These are phyloP conservation scores for Zygoascus bituminiphila DNA, from an alignment of 805 yeast species.

Conservation along the genomic window DNA sequence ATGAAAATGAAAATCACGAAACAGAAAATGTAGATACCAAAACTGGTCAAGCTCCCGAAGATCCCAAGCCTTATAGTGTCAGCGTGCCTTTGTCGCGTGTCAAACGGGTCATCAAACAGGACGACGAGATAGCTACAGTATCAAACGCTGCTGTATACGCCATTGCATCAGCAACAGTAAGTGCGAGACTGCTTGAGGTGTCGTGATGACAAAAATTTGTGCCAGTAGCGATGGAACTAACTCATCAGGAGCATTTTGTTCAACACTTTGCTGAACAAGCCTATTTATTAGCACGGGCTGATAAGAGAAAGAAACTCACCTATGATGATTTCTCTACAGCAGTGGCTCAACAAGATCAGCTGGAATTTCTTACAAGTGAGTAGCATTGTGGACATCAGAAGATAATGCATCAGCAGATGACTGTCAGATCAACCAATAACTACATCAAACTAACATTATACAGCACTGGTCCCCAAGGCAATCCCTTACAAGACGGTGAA, in stretches of 20 bases:
- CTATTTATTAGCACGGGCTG: constrained; percentile 51
- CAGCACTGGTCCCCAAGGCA: constrained; percentile 47
- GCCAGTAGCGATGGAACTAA: neutral
- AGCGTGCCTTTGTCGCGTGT: constrained; percentile 57
- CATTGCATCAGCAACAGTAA: constrained; percentile 58
- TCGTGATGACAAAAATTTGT: no score
- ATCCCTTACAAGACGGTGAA: constrained; percentile 19
- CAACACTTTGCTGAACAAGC: constrained; percentile 68
- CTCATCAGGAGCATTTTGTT: constrained; percentile 54
- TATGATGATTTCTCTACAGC: constrained; percentile 65
- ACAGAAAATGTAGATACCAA: no score
- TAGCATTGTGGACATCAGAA: neutral
- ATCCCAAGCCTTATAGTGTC: neutral
- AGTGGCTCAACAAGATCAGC: constrained; percentile 48
- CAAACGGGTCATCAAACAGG: constrained; percentile 64
- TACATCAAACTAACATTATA: neutral
- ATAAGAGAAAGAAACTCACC: constrained; percentile 57
- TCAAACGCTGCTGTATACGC: constrained; percentile 67
- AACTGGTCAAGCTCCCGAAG: no score
- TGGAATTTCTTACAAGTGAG: constrained; percentile 44
- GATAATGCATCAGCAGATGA: no score
- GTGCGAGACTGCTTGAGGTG: no score
- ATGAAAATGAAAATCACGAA: neutral
- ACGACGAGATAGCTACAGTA: constrained; percentile 61
- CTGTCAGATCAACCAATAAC: no score